A percentile compares a stretch with the other conserved stretches of the same genome.
Conservation (phyloP, 345 rosid species). For the Aethionema arabicum region DNA sequence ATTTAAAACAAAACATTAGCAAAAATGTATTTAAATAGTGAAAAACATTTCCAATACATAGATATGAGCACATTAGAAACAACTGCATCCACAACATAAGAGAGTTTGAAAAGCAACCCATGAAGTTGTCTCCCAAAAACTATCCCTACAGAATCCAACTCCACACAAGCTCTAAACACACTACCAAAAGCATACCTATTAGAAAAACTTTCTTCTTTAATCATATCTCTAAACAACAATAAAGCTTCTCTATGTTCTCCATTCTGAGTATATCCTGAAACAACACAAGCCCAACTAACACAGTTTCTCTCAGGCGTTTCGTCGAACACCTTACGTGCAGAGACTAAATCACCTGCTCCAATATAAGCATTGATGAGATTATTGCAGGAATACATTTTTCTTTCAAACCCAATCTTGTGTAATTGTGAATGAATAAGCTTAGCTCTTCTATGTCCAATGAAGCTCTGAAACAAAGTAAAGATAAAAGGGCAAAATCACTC, state of each 20-base stretch:
- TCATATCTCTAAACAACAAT: constrained; percentile 51
- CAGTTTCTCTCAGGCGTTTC: constrained; percentile 71
- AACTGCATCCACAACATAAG: constrained; percentile 47
- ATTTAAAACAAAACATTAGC: too few relatives aligned
- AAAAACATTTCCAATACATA: too few relatives aligned
- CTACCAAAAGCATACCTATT: constrained; percentile 70
- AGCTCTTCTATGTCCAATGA: too few relatives aligned
- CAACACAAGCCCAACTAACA: too few relatives aligned
- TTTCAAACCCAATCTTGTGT: too few relatives aligned
- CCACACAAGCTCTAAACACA: constrained; percentile 72
- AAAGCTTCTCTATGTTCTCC: constrained; percentile 57
- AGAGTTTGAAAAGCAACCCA: constrained; percentile 59
- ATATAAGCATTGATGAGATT: constrained; percentile 58
- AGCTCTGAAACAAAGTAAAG: too few relatives aligned
- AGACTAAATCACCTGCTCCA: constrained; percentile 43
- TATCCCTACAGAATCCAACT: constrained; percentile 43
- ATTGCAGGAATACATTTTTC: too few relatives aligned
- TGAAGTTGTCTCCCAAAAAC: constrained; percentile 73
- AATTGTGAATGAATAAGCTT: too few relatives aligned
- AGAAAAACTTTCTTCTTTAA: constrained; percentile 46
- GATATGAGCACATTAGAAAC: constrained; percentile 64
- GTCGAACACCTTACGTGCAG: constrained; percentile 62
- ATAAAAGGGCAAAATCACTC: too few relatives aligned
- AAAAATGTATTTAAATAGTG: too few relatives aligned
- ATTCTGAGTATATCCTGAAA: too few relatives aligned